Conservation (phyloP, 2,329 filamentous ascomycete species). For the Fusarium agapanthi region DNA sequence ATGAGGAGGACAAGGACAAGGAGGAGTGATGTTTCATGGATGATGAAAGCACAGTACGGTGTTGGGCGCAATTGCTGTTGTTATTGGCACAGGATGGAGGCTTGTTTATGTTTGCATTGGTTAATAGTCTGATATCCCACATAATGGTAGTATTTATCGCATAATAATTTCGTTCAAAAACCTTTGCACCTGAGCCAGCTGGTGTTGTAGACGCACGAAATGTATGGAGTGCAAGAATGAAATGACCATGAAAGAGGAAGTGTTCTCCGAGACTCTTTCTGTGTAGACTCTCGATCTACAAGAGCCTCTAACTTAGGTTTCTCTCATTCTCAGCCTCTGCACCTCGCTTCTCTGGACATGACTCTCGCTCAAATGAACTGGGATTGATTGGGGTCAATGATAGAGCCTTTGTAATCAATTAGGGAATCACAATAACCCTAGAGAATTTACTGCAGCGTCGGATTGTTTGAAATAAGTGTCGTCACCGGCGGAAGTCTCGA, state of each 20-base stretch:
- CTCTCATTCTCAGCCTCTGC: neutral
- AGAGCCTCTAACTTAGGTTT: too few relatives aligned
- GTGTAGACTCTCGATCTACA: neutral
- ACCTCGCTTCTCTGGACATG: neutral
- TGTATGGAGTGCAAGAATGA: neutral
- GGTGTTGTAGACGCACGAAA: neutral
- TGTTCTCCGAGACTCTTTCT: neutral
- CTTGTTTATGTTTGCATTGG: conserved; percentile 2
- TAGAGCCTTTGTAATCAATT: neutral
- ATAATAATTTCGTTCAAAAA: neutral
- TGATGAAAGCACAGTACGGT: conserved; percentile 25
- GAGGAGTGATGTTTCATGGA: conserved; percentile 38
- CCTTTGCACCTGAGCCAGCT: neutral
- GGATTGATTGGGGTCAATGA: neutral
- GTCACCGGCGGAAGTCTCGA: neutral
- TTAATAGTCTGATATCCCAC: conserved; percentile 23
- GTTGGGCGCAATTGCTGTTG: conserved; percentile 26
- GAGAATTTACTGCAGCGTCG: neutral
- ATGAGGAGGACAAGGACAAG: conserved; percentile 47
- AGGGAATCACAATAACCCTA: neutral
- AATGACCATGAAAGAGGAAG: neutral
- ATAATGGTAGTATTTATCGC: conserved; percentile 22
- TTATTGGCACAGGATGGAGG: conserved; percentile 14
- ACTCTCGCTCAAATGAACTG: neutral
- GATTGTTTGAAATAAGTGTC: neutral